Percentiles rank a stretch among this genome's conserved stretches.
Conservation (phyloP, 345 rosid genomes). For the Ailanthus altissimus region DNA sequence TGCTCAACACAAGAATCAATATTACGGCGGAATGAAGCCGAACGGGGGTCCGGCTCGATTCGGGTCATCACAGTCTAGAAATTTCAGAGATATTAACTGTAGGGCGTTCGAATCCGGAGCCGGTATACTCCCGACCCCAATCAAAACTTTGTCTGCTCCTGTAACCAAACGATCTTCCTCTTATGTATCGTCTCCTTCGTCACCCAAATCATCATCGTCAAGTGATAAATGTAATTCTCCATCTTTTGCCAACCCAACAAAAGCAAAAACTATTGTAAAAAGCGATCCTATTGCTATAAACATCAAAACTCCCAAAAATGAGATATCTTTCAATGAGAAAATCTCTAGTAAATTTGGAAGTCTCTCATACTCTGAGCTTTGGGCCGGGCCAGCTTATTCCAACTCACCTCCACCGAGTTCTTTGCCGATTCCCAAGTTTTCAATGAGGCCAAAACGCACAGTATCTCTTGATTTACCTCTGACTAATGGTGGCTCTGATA, state of each 20-base stretch:
- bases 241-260: constrained; percentile 21
- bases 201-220: constrained; percentile 36
- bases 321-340: constrained; percentile 36
- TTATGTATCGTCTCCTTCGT: constrained; percentile 25
- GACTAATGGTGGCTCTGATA: constrained; percentile 24
- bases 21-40: constrained; percentile 43
- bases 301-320: constrained; percentile 28
- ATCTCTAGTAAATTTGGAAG: constrained; percentile 35
- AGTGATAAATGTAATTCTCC: constrained; percentile 10
- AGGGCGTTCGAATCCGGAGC: constrained; percentile 71
- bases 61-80: constrained; percentile 53
- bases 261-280: constrained; percentile 22
- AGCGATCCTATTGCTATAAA: constrained; percentile 61
- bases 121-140: constrained; percentile 75
- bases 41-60: constrained; percentile 39
- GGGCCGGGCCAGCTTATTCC: constrained; percentile 99
- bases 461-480: constrained; percentile 61
- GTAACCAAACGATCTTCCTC: constrained; percentile 28
- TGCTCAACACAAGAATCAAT: constrained; percentile 69
- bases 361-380: constrained; percentile 63
- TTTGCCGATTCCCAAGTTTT: constrained; percentile 87
- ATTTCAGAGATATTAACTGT: constrained; percentile 68
- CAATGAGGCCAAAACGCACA: constrained; percentile 59
- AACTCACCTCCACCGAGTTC: constrained; percentile 97
- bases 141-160: constrained; percentile 34